Evolutionary conservation across 2,329 filamentous ascomycete species (phyloP).

Genomic region (Neopestalotiopsis sp.): DNA sequence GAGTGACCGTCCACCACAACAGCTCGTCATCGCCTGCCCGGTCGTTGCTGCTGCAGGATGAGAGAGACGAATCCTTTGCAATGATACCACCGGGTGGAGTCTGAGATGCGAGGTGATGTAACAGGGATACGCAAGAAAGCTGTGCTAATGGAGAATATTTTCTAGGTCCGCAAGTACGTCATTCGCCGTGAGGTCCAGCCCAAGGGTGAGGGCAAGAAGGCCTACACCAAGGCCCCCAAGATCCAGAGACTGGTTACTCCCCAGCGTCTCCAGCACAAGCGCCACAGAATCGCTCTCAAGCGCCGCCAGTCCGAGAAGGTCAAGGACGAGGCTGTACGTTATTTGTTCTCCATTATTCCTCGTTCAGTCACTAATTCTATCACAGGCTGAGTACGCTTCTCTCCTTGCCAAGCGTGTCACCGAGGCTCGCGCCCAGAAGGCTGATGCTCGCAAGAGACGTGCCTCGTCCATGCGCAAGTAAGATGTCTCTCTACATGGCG

Average conservation of each 20-base stretch:
- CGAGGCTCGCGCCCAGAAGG: constrained; percentile 94
- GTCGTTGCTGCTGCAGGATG: constrained; percentile 48
- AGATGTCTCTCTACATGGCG: constrained; percentile 44
- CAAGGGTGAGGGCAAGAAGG: constrained; percentile 95
- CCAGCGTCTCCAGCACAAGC: constrained; percentile 99
- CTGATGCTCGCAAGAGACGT: constrained; percentile 94
- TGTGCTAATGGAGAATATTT: constrained; percentile 42
- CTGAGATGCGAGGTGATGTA: constrained; percentile 34
- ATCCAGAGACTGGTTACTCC: constrained; percentile 99
- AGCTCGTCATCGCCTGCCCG: constrained; percentile 75
- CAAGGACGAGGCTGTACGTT: constrained; percentile 97
- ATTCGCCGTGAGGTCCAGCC: constrained; percentile 97
- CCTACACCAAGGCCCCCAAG: constrained; percentile 99
- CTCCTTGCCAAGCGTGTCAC: constrained; percentile 95
- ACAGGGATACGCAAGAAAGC: constrained; percentile 22
- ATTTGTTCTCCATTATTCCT: not conserved
- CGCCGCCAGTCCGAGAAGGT: constrained; percentile 94
- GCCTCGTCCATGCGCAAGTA: constrained; percentile 95
- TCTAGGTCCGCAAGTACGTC: constrained; percentile 97
- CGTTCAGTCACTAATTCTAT: not conserved
- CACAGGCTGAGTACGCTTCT: constrained; percentile 93
- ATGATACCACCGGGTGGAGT: constrained; percentile 51
- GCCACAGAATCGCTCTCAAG: constrained; percentile 97
- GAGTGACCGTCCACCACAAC: constrained; percentile 59
- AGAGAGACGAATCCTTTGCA: constrained; percentile 46